Evolutionary conservation across 148 eudicot species (phyloP), one percentile per base, ranked within the genome.

Genomic region (Silene conica): DNA sequence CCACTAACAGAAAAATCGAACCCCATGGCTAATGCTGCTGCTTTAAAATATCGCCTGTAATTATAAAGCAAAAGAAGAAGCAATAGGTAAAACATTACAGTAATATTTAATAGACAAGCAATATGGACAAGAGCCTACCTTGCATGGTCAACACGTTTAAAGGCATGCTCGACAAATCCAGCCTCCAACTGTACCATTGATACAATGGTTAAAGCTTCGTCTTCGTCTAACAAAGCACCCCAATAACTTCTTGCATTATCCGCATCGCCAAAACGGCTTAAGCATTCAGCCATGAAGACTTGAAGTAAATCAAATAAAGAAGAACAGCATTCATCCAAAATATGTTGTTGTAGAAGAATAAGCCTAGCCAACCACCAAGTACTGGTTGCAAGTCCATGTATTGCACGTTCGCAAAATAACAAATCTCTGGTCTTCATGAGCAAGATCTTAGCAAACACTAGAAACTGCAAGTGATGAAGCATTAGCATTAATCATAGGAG

Each of bases 361-460:
- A 85, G 70, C 82, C 98, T 87, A 70, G 88, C 87, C 73, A 94
- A 62, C 98, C 98, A 94, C 98, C 96, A 94, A 23, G 87, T 78
- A 61, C 78, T 77, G 82, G 96, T 93, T 73, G 82, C 80, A n/a
- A 81, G 68, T 77, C 85, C 95, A 79, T 78, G 43, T 77, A 66
- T 56, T 22, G 71, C 20, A 45, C 66, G 78, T 74, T 83, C 86
- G 78, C 86, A 77, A 73, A 80, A 80, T 41, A 82, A 61, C 62
- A 83, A 59, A 84, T 94, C 96, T 81, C 84, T 89, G 43, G 80
- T 72, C 87, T 73, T 88, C 83, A 73, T 77, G 70, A 94, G 88
- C 86, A 94, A 73, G 65, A 85, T 79, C 86, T 91, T 94, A 43
- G 92, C 93, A 82, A 94, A 88, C 78, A 92, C 81, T 68, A 94